Percentiles rank a stretch among this genome's conserved stretches.
phyloP scores from a whole-genome alignment of 2,329 filamentous ascomycete species.

The Pseudogymnoascus sp. region DNA sequence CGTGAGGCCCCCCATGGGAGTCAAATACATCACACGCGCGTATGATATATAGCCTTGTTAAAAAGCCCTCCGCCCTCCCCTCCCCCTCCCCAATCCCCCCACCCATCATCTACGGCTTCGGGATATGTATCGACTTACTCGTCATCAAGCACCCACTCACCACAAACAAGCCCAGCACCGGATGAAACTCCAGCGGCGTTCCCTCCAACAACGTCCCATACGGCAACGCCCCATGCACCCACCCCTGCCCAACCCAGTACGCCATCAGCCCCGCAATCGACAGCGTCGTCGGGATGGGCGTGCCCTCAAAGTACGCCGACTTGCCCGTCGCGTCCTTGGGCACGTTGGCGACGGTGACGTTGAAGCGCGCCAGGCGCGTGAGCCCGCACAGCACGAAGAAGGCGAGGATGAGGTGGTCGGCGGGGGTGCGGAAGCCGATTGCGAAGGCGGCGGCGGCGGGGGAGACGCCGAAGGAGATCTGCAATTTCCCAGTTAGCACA shows the following conservation, averaged over 20 bases:
- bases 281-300: constrained; percentile 86
- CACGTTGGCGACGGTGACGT: constrained; percentile 81
- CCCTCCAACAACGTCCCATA: constrained; percentile 61
- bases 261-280: constrained; percentile 76
- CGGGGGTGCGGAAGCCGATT: constrained; percentile 72
- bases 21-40: neutral
- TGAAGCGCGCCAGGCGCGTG: constrained; percentile 90
- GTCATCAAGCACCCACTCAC: constrained; percentile 92
- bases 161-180: constrained; percentile 70
- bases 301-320: constrained; percentile 92
- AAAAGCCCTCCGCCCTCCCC: neutral
- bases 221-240: constrained; percentile 72
- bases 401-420: constrained; percentile 71
- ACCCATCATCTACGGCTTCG: constrained; percentile 56
- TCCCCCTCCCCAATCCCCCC: neutral
- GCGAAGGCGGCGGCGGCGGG: constrained; percentile 83
- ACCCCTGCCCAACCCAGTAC: constrained; percentile 76
- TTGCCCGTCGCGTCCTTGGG: constrained; percentile 91
- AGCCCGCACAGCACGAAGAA: constrained; percentile 95
- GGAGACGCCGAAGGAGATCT: constrained; percentile 94
- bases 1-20: neutral
- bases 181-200: constrained; percentile 72
- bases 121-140: constrained; percentile 88
- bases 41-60: neutral
- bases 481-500: constrained; percentile 8